Conservation (phyloP, 768 basidiomycete species). For the Gelatoporia subvermispora region DNA sequence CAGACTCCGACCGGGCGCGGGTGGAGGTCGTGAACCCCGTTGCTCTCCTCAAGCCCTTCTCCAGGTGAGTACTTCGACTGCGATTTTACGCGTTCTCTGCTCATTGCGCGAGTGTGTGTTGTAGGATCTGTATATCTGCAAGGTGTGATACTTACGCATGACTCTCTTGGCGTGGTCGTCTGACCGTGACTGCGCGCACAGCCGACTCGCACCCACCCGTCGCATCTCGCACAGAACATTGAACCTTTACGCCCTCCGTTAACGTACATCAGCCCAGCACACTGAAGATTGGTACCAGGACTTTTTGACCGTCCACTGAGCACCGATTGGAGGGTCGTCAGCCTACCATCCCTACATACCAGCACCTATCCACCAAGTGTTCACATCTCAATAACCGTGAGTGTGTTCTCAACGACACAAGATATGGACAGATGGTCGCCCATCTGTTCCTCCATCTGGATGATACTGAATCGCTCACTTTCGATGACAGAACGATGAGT, state of each 20-base stretch:
- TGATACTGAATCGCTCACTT: background rate
- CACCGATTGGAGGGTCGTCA: no score
- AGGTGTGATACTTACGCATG: background rate
- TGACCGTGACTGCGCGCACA: background rate
- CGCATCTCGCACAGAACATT: background rate
- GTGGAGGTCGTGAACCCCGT: no score
- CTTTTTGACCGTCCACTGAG: no score
- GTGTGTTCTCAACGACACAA: no score
- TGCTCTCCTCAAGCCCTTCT: background rate
- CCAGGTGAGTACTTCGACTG: background rate
- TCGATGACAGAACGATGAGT: constrained; percentile 7
- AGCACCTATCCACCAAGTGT: constrained; percentile 10
- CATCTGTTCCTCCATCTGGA: background rate
- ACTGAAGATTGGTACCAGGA: no score
- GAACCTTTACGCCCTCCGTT: constrained; percentile 1
- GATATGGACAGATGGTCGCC: no score
- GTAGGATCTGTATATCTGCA: no score
- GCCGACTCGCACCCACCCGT: background rate
- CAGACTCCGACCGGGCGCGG: constrained; percentile 12
- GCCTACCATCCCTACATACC: no score
- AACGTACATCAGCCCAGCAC: no score
- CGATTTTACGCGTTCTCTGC: no score
- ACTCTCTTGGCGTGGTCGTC: background rate
- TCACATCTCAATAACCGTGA: no score
- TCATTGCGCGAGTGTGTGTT: no score